Evolutionary conservation across 2,329 filamentous ascomycete genomes (phyloP), one percentile per base, ranked within the genome.

Genomic region (Hypoxylon sp.): DNA sequence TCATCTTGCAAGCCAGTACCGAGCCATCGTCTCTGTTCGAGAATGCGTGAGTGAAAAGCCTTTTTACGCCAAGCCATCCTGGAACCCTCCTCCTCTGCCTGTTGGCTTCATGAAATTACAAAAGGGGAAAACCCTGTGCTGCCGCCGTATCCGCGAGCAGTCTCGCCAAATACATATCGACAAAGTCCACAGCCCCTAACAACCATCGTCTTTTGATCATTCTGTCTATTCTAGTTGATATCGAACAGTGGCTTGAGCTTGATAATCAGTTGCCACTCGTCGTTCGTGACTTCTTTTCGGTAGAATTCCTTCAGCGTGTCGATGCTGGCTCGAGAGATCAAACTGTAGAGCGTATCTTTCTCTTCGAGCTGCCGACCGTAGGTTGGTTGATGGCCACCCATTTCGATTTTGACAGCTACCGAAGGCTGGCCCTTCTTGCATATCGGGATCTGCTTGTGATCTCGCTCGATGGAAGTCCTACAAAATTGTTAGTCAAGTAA

Each of bases 371-470:
- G 96, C 66, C 96, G 91, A 63, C 96, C 96, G 77, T 99, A 99
- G 63, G 91, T 88, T 14, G 96, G 96, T 83, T 99, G 96, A 78
- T 95, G 93, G 63, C 90, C 82, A 57, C 94, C 95, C 88, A 90
- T 90, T 82, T 99, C 96, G 74, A 99, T 96, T 86, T 99, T 99
- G 83, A 99, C 86, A 19, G 96, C 96, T 8, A 99, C 96, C 1
- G 94, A 96, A n/a, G 96, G 96, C 77, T 97, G 92, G 55, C 95
- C 95, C 82, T 94, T 95, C 81, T 99, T 99, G 84, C 93, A 97
- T 62, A 97, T 86, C 8, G 86, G 87, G 71, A 99, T 90, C 70
- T 96, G 89, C 84, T 99, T 99, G 87, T 99, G 96, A 73, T 99
- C 96, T 77, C 96, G 91, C 81, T 99, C 95, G 76, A 99, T 99